Evolutionary conservation across 2,329 filamentous ascomycete species (phyloP).

Genomic region (Colletotrichum cereale): DNA sequence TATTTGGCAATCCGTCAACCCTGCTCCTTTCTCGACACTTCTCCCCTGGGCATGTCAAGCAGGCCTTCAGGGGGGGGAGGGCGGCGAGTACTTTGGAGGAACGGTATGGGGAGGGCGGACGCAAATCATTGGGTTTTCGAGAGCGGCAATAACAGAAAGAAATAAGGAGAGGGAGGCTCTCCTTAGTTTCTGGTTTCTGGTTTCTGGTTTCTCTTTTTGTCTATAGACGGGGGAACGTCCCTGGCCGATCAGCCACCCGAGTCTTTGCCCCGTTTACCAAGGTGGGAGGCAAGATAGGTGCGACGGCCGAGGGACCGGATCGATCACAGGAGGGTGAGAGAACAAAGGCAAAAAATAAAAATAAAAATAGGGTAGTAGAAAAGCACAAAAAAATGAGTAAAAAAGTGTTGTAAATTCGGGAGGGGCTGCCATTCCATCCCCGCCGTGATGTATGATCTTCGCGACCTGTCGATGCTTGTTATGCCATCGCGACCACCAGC

Average conservation of each 20-base stretch:
- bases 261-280: background rate
- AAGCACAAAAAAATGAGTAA: background rate
- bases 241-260: background rate
- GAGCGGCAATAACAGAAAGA: background rate
- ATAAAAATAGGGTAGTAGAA: background rate
- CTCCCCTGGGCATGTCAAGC: background rate
- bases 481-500: no score
- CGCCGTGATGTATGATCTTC: background rate
- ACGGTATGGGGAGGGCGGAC: background rate
- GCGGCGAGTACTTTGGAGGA: background rate
- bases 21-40: background rate
- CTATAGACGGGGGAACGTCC: background rate
- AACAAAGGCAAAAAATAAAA: background rate
- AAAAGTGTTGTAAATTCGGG: background rate
- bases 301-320: constrained; percentile 5
- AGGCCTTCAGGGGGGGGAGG: no score
- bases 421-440: no score
- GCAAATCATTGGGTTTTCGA: background rate
- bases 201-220: background rate
- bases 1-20: background rate
- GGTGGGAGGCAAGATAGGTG: background rate
- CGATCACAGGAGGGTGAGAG: background rate
- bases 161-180: no score
- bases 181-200: no score
- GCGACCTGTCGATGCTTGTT: background rate